phyloP scores from a whole-genome alignment of 176 grass and related monocot genomes.

The Alopecurus myosuroides region DNA sequence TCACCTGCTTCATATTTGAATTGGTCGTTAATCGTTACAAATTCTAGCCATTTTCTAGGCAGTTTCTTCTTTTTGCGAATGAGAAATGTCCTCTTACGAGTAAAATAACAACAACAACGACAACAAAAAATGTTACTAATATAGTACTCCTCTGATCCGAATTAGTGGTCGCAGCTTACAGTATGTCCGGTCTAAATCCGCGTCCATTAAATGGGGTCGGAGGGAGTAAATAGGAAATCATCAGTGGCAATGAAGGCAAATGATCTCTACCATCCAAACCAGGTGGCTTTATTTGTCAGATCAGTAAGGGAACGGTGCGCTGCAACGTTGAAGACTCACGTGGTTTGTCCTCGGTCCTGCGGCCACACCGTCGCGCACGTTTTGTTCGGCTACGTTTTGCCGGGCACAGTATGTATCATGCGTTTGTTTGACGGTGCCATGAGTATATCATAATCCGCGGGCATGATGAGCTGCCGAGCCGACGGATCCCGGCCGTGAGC shows the following conservation, averaged over 20 bases:
- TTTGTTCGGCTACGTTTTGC: not conserved
- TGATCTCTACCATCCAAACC: not conserved
- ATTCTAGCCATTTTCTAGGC: not conserved
- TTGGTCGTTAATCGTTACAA: not conserved
- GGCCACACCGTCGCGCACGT: slow-evolving; percentile 9
- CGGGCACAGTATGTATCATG: not conserved
- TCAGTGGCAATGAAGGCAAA: not conserved
- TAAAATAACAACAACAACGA: not conserved
- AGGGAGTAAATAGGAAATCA: not conserved
- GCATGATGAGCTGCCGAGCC: not conserved
- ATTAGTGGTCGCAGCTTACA: too few species aligned
- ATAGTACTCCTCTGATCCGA: too few species aligned
- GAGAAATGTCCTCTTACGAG: not conserved
- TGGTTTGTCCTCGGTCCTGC: not conserved
- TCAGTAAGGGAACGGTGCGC: not conserved
- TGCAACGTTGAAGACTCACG: not conserved
- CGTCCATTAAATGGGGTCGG: too few species aligned
- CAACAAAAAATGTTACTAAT: too few species aligned
- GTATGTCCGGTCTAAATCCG: too few species aligned
- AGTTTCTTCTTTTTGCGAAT: not conserved
- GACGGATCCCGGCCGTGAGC: not conserved
- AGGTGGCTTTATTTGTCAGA: not conserved
- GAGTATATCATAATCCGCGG: not conserved
- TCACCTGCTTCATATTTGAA: not conserved
- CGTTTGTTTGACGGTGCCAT: not conserved